Conservation (phyloP, 306 rosid species). For the Mimosa bimucronata region DNA sequence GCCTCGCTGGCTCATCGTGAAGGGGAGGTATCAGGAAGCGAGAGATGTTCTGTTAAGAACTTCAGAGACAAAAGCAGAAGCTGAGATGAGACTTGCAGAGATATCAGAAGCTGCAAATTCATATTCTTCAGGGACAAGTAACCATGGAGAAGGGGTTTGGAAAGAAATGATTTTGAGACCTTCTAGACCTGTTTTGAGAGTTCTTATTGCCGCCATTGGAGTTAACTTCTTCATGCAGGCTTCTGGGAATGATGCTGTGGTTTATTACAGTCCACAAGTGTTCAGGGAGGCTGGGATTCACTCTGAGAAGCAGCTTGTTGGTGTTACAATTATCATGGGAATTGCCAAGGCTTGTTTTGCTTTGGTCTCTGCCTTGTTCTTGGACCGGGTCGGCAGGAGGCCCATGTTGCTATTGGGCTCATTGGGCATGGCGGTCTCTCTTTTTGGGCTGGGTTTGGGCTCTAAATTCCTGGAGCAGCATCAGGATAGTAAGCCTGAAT, state of each 20-base stretch:
- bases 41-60: conserved; percentile 54
- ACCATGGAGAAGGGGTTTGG: conserved; percentile 65
- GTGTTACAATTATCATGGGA: conserved; percentile 76
- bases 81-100: conserved; percentile 60
- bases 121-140: neutral
- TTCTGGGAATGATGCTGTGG: conserved; percentile 91
- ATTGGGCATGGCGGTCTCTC: conserved; percentile 58
- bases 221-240: conserved; percentile 94
- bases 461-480: conserved; percentile 51
- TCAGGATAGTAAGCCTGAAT: conserved; percentile 41
- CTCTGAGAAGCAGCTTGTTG: conserved; percentile 53
- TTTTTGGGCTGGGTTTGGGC: conserved; percentile 65
- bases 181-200: conserved; percentile 50
- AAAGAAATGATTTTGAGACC: conserved; percentile 66
- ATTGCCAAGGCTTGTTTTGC: conserved; percentile 61
- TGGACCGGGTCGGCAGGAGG: conserved; percentile 77
- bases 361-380: conserved; percentile 55
- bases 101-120: conserved; percentile 53
- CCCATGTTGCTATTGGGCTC: conserved; percentile 75
- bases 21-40: conserved; percentile 66
- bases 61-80: conserved; percentile 60
- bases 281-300: conserved; percentile 72
- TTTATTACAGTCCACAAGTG: conserved; percentile 79
- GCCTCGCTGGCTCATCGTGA: conserved; percentile 76
- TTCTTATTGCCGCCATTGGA: conserved; percentile 72